A percentile compares a stretch with the other conserved stretches of the same genome.
Evolutionary conservation across 2,329 filamentous ascomycete genomes (phyloP).

Genomic region (Colletotrichum tropicale): DNA sequence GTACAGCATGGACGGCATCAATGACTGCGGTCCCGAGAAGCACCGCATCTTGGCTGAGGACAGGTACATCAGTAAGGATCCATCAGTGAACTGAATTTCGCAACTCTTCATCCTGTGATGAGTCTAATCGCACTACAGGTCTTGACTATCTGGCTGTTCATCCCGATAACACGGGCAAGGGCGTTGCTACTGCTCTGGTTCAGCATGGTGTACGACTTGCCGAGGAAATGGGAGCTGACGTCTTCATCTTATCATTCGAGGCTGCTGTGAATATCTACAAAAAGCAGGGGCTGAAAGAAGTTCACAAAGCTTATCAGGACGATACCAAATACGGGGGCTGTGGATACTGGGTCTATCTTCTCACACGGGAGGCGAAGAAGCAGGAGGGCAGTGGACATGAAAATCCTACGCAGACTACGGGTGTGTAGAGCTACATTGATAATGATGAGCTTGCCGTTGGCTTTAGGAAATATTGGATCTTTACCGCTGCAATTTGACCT

Average conservation of each 20-base stretch:
- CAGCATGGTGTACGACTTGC: slow-evolving; percentile 27
- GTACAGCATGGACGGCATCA: background rate
- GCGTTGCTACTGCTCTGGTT: slow-evolving; percentile 27
- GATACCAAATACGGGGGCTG: slow-evolving; percentile 16
- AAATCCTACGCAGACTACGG: background rate
- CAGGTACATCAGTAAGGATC: slow-evolving; percentile 20
- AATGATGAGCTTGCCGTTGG: background rate
- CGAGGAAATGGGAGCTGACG: slow-evolving; percentile 25
- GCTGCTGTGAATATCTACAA: slow-evolving; percentile 25
- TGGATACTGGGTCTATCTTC: slow-evolving; percentile 1
- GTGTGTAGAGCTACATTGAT: background rate
- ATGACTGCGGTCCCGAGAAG: slow-evolving; percentile 11
- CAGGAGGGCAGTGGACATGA: background rate
- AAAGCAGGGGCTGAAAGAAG: slow-evolving; percentile 26
- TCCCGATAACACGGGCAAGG: slow-evolving; percentile 29
- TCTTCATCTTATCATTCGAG: slow-evolving; percentile 27
- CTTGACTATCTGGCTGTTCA: slow-evolving; percentile 33
- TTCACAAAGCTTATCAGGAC: slow-evolving; percentile 28
- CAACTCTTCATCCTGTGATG: background rate
- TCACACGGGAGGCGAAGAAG: background rate
- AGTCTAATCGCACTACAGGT: background rate
- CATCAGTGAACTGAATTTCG: background rate
- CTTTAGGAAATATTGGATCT: background rate
- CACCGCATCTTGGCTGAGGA: background rate
- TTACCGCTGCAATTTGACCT: background rate